A percentile compares a stretch with the other conserved stretches of the same genome.
These are phyloP conservation scores for Curvularia sp. DNA, from an alignment of 2,329 filamentous ascomycete species.

Conservation along the genomic window DNA sequence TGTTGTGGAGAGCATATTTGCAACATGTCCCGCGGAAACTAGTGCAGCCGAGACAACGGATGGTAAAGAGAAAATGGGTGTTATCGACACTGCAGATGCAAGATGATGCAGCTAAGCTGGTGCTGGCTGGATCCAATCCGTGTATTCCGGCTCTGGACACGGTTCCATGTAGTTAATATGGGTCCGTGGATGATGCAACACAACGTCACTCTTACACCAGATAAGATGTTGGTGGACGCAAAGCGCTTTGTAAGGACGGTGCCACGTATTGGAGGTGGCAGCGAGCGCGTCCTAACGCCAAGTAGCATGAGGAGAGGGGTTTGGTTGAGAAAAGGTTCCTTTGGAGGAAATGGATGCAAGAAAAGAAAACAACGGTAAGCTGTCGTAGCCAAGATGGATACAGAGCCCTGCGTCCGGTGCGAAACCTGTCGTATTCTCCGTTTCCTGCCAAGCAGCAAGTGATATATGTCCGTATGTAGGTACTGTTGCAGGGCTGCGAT, in stretches of 20 bases:
- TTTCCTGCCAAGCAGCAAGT: not conserved
- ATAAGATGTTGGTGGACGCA: not conserved
- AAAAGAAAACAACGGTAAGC: not conserved
- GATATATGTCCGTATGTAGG: no score
- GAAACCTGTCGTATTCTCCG: not conserved
- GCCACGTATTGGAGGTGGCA: not conserved
- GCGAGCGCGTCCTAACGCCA: not conserved
- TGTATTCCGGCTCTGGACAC: not conserved
- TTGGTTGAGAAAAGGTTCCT: not conserved
- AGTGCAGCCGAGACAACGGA: not conserved
- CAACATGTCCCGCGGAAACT: not conserved
- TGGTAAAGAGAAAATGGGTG: not conserved
- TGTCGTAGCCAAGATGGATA: not conserved
- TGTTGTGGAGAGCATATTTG: not conserved
- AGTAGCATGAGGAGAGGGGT: not conserved
- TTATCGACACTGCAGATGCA: constrained; percentile 9
- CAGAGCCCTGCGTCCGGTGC: not conserved
- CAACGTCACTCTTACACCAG: constrained; percentile 8
- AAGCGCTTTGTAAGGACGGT: not conserved
- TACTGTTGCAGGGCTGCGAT: not conserved
- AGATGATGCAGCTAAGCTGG: constrained; percentile 19
- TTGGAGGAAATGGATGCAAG: not conserved
- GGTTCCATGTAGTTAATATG: not conserved
- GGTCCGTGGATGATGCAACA: not conserved
- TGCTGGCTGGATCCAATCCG: not conserved